These are phyloP conservation scores for Polytrichum commune DNA, from an alignment of 225 moss, liverwort and hornwort species.

Conservation along the genomic window DNA sequence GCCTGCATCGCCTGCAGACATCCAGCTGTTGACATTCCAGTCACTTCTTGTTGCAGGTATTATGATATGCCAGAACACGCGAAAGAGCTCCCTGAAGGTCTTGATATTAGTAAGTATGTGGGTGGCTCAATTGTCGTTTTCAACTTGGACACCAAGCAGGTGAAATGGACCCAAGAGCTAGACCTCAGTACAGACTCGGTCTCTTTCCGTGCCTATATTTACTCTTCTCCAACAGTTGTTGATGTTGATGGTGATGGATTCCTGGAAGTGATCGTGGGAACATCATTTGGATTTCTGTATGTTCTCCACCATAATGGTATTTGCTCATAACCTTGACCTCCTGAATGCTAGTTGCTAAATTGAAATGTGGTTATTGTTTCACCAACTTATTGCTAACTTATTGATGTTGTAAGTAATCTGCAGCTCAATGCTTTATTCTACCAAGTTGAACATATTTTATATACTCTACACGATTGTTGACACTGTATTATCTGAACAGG, in stretches of 20 bases:
- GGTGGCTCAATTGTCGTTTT: conserved; percentile 94
- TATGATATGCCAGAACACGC: conserved; percentile 72
- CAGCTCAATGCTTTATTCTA: no score
- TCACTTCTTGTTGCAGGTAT: conserved; percentile 43
- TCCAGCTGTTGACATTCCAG: conserved; percentile 18
- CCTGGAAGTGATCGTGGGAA: conserved; percentile 84
- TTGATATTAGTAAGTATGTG: conserved; percentile 87
- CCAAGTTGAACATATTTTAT: no score
- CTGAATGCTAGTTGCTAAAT: not conserved
- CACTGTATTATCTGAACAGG: conserved; percentile 35
- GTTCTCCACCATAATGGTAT: conserved; percentile 71
- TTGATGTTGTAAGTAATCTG: no score
- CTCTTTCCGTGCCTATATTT: conserved; percentile 86
- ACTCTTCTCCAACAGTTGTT: conserved; percentile 91
- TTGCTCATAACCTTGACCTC: conserved; percentile 5
- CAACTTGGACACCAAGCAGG: conserved; percentile 91
- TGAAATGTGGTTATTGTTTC: no score
- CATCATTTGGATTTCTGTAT: conserved; percentile 86
- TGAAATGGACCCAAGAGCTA: conserved; percentile 77
- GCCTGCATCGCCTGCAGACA: not conserved
- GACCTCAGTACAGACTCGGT: conserved; percentile 86
- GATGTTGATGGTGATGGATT: conserved; percentile 89
- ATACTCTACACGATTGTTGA: no score
- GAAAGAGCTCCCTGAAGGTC: conserved; percentile 74
- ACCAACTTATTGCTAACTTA: no score